Base-by-base conservation (phyloP, 495 filamentous ascomycete species). In the Aspergillus sparsus region DNA sequence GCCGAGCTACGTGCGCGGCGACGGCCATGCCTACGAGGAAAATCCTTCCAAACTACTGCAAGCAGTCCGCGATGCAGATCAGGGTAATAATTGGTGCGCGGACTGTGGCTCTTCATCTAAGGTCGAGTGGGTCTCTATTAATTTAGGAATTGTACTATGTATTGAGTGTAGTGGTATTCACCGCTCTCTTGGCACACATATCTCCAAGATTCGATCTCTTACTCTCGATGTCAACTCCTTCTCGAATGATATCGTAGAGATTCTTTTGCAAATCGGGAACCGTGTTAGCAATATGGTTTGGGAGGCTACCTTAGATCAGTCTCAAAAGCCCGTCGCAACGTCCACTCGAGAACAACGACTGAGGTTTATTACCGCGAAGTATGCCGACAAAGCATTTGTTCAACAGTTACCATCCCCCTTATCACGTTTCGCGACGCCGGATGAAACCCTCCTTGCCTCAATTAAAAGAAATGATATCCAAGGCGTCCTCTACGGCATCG, bases 81-180 rank as follows among this genome's bases (percentile, higher is more conserved):
- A 96, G 63, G 92, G 91, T 16, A 99, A 99, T 71, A 89, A 85
- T 54, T 90, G 88, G 85, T 99, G 94, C 72, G 94, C 93, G 21
- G 94, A 99, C 68, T 99, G 94, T 69, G 91, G 90, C 12, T 95
- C 92, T 21, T 87, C 87, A 33, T 83, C 87, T 63, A 97, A 96
- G 72, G 91, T 95, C 15, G 95, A 99, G 71, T 99, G 94, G 94
- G 94, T 97, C 41, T 97, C 93, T 2, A 96, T 99, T 71, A 99
- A 99, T 65, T 83, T 99, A 4, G 95, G 89, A 33, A 96, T 98
- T 55, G 87, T 98, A 34, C 82, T 99, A 13, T 99, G 94, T 75
- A 99, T 99, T 62, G 94, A 99, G 72, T 99, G 94, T 73, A 94
- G 92, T 67, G 94, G 94, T 66, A 97, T 99, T 58, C 94, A 99